A percentile compares a stretch with the other conserved stretches of the same genome.
phyloP scores from a whole-genome alignment of 1,284 basidiomycete species.

The Wolfiporia cocos region DNA sequence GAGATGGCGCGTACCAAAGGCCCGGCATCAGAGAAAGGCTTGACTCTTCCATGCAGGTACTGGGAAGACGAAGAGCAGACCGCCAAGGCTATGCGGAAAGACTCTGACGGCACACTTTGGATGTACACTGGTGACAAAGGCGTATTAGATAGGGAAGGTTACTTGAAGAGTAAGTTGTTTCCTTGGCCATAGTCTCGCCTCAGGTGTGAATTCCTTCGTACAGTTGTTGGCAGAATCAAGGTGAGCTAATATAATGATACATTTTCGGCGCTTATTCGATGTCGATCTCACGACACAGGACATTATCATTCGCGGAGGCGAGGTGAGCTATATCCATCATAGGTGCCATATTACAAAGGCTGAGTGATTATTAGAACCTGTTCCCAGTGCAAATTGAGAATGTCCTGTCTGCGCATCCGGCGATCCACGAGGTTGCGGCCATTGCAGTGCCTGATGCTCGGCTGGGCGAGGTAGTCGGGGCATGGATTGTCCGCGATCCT shows the following conservation, averaged over 20 bases:
- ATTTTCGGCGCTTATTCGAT: too few relatives aligned
- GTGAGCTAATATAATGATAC: conserved; percentile 22
- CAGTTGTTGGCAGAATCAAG: conserved; percentile 77
- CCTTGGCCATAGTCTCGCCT: background rate
- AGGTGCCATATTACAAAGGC: background rate
- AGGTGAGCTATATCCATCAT: conserved; percentile 45
- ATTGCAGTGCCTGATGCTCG: conserved; percentile 67
- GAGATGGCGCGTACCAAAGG: conserved; percentile 11
- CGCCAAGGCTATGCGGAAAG: conserved; percentile 48
- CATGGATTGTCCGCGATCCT: conserved; percentile 57
- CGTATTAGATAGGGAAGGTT: conserved; percentile 79
- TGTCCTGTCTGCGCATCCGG: conserved; percentile 53
- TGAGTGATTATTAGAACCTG: too few relatives aligned
- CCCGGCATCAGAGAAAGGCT: background rate
- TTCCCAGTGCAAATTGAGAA: conserved; percentile 87
- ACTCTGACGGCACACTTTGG: conserved; percentile 61
- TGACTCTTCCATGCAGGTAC: conserved; percentile 54
- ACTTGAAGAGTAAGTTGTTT: conserved; percentile 51
- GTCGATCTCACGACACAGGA: conserved; percentile 48
- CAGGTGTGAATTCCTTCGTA: background rate
- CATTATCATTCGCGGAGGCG: conserved; percentile 84
- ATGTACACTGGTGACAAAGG: conserved; percentile 85
- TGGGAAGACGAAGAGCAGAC: conserved; percentile 76
- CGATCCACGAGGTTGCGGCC: conserved; percentile 68
- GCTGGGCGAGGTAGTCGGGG: conserved; percentile 76